Conservation (phyloP, 805 yeast genomes). For the Candida golubevii region DNA sequence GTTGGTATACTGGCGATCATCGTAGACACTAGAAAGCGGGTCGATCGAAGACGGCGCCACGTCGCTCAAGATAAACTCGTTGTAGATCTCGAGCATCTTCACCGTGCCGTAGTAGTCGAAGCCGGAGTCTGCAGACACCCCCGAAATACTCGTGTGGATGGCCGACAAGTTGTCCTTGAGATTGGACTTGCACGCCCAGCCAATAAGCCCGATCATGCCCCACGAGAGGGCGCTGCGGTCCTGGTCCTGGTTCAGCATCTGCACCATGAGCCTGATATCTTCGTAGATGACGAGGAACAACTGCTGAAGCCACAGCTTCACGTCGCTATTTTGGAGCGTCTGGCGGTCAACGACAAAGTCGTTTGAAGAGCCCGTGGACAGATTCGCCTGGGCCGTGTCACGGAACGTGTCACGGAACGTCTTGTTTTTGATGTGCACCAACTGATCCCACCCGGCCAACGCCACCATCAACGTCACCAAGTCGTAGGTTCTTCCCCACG, state of each 20-base stretch:
- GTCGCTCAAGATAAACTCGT: constrained; percentile 37
- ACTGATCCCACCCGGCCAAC: constrained; percentile 76
- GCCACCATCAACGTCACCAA: constrained; percentile 65
- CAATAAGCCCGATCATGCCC: constrained; percentile 57
- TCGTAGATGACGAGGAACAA: constrained; percentile 67
- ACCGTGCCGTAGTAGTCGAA: constrained; percentile 59
- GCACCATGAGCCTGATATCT: constrained; percentile 38
- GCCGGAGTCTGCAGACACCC: constrained; percentile 46
- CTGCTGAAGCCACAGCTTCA: constrained; percentile 79
- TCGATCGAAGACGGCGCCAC: constrained; percentile 29
- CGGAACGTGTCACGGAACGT: constrained; percentile 44
- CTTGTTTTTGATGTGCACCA: constrained; percentile 59
- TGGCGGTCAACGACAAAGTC: constrained; percentile 20
- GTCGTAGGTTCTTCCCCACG: constrained; percentile 52
- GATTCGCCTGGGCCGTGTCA: background rate
- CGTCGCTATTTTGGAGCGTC: constrained; percentile 29
- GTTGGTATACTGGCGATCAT: constrained; percentile 24
- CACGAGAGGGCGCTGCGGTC: constrained; percentile 65
- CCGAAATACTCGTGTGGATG: constrained; percentile 46
- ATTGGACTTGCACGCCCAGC: constrained; percentile 39
- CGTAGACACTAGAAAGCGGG: constrained; percentile 26
- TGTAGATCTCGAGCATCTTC: constrained; percentile 46
- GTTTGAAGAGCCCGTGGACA: no score
- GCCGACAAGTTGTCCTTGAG: constrained; percentile 35
- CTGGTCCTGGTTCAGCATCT: constrained; percentile 21